Evolutionary conservation across 2,329 filamentous ascomycete genomes (phyloP), one percentile per base, ranked within the genome.

Genomic region (Akanthomyces uredinophilus): DNA sequence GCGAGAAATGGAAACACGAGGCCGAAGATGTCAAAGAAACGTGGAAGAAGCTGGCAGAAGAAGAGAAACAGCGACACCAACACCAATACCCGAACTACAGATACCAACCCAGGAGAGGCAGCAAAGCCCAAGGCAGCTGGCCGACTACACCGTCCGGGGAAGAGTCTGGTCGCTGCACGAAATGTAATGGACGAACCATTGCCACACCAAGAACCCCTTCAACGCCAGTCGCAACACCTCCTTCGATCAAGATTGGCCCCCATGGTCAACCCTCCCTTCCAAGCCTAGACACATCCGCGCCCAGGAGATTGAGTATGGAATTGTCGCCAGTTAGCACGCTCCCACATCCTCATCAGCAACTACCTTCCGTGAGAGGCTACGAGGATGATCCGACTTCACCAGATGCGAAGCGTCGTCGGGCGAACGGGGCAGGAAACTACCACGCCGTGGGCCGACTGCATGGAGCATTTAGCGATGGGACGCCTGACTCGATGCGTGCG

Each of bases 41-140:
- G 73, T 99, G 95, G 95, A 96, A 95, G 74, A 83, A 83, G 64
- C 83, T 96, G 62, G 95, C 95, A 64, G 92, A 96, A 77, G 90
- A 96, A 77, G 95, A 98, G 74, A 98, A 98, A 79, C 81, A 87
- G 64, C 88, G 90, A 20, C 95, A 99, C 74, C 88, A 92, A 70
- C 87, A 88, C 66, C 90, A 93, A 76, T 96, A 97, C 73, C 95
- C 95, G 2, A 89, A 91, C 67, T 99, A 99, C 76, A 87, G 92
- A 65, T 99, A 98, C 72, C 92, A 96, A 73, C 95, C 95, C 41
- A 88, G 91, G 22, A 85, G 90, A 41, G 85, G 83, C 66, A 69
- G 69, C 63, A 72, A 72, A 62, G 65, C 64, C 4, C 70, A 73
- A 63, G 68, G 71, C 63, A 68, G 64, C 60, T 70, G 74, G 64